Evolutionary conservation across 805 yeast genomes (phyloP).

Genomic region (Yarrowia porcina): DNA sequence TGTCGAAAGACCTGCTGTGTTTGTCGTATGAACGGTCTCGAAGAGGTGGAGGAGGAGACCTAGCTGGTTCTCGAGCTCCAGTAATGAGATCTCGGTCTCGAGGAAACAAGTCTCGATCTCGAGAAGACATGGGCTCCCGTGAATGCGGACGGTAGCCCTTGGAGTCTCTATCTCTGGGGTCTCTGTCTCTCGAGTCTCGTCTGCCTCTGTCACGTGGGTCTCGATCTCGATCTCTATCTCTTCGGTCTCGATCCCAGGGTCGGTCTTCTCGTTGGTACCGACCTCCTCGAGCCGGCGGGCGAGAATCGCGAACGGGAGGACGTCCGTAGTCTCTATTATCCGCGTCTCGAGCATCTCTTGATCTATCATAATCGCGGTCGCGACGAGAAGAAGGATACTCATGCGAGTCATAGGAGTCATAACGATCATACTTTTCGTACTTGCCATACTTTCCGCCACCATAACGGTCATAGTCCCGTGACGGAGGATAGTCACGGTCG

Average conservation of each 20-base stretch:
- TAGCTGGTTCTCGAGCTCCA: background rate
- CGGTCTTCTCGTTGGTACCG: background rate
- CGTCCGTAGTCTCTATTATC: background rate
- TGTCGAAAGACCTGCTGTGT: background rate
- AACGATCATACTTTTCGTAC: conserved; percentile 1
- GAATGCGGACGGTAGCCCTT: background rate
- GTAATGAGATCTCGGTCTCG: background rate
- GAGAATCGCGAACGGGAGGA: background rate
- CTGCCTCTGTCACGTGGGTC: background rate
- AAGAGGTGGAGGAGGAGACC: background rate
- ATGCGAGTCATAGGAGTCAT: background rate
- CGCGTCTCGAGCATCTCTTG: conserved; percentile 9
- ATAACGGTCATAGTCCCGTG: conserved; percentile 4
- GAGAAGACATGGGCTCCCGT: background rate
- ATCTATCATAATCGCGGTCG: conserved; percentile 18
- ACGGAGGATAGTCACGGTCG: conserved; percentile 15
- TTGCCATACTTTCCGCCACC: background rate
- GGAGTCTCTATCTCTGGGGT: background rate
- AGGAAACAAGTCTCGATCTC: background rate
- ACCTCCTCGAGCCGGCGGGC: background rate
- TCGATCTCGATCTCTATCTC: background rate
- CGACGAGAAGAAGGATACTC: conserved; percentile 1
- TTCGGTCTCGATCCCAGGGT: conserved; percentile 36
- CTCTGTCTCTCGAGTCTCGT: no score
- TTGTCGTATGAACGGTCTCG: background rate